A percentile compares a stretch with the other conserved stretches of the same genome.
Evolutionary conservation across 2,329 filamentous ascomycete genomes (phyloP).

Genomic region (Coniochaeta prunicola): DNA sequence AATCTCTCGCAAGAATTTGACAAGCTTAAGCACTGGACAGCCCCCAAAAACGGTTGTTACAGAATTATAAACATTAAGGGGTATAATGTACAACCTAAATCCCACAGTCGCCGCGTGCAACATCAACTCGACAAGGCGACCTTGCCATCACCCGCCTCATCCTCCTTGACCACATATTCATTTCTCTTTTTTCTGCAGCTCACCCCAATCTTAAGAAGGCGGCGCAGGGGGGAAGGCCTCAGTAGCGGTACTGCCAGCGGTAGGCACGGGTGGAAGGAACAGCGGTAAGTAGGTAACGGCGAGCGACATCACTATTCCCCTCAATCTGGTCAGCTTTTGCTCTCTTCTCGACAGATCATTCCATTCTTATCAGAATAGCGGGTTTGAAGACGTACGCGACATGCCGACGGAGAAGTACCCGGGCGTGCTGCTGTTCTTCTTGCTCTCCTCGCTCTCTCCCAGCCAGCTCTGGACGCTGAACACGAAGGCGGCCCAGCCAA

Average conservation of each 20-base stretch:
- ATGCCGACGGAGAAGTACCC: constrained; percentile 29
- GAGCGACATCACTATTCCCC: constrained; percentile 24
- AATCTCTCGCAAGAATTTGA: no score
- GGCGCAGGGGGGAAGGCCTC: constrained; percentile 20
- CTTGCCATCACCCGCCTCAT: background rate
- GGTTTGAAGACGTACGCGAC: constrained; percentile 19
- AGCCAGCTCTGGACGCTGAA: constrained; percentile 69
- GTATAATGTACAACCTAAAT: background rate
- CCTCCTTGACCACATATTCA: background rate
- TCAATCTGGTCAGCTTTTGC: background rate
- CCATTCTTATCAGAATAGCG: background rate
- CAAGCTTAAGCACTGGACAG: background rate
- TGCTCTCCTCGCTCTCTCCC: constrained; percentile 33
- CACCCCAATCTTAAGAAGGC: constrained; percentile 4
- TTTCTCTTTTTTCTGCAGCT: background rate
- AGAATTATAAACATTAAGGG: background rate
- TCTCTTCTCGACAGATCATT: constrained; percentile 3
- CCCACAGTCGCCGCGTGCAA: background rate
- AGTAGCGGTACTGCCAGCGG: constrained; percentile 17
- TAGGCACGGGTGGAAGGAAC: constrained; percentile 23
- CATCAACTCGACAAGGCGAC: background rate
- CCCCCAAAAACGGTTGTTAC: background rate
- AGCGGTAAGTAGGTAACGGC: constrained; percentile 27
- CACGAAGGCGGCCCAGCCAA: constrained; percentile 64
- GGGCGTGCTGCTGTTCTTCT: constrained; percentile 22